phyloP scores from a whole-genome alignment of 2,329 filamentous ascomycete genomes.

The Colletotrichum siamense region DNA sequence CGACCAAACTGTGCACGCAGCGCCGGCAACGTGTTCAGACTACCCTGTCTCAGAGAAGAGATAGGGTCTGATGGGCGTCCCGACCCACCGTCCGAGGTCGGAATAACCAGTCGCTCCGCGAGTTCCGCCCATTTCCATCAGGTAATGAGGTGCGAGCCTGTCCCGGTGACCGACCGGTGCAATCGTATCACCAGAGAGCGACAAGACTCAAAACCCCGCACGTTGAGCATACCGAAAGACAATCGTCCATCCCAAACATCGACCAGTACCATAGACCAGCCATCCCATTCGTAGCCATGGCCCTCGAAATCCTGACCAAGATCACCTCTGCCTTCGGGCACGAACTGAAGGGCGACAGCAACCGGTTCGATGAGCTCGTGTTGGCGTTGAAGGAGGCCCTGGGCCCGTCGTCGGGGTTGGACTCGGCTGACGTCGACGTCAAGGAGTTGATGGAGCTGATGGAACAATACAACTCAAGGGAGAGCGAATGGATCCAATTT shows the following conservation, averaged over 20 bases:
- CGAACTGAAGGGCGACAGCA: constrained; percentile 25
- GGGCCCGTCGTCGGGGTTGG: constrained; percentile 81
- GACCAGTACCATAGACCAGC: not conserved
- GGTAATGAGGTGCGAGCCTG: not conserved
- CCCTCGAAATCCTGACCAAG: constrained; percentile 36
- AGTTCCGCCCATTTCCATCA: constrained; percentile 12
- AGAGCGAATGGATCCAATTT: constrained; percentile 76
- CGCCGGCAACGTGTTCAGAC: constrained; percentile 1
- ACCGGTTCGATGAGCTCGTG: constrained; percentile 74
- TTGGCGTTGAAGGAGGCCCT: constrained; percentile 75
- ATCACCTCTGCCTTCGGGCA: constrained; percentile 24
- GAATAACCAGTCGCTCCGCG: constrained; percentile 22
- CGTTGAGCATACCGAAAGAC: not conserved
- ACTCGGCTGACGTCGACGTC: constrained; percentile 82
- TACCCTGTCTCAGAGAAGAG: constrained; percentile 3
- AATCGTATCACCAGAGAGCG: constrained; percentile 5
- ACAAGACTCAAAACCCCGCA: constrained; percentile 16
- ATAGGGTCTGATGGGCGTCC: constrained; percentile 1
- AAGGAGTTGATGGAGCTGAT: constrained; percentile 74
- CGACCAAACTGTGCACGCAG: not conserved
- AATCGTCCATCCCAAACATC: constrained; percentile 5
- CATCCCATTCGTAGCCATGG: constrained; percentile 31
- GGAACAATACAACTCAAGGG: constrained; percentile 72
- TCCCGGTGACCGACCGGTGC: constrained; percentile 5
- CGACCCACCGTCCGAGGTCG: constrained; percentile 22